Percentiles rank a stretch among this genome's conserved stretches.
These are phyloP conservation scores for Fraxinus dipetala DNA, from an alignment of 305 asterid species.

Conservation along the genomic window DNA sequence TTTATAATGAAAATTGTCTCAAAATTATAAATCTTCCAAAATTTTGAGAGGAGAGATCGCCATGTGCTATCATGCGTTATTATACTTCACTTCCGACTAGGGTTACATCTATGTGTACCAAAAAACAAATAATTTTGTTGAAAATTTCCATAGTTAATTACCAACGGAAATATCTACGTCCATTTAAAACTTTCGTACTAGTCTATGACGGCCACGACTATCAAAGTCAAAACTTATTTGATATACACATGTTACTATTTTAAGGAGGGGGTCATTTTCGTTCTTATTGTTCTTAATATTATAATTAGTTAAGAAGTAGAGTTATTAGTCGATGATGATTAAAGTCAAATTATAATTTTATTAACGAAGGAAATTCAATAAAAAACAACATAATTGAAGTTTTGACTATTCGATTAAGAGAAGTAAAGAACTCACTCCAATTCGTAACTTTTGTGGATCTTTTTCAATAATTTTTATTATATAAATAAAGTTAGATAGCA, in stretches of 20 bases:
- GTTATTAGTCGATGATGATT: neutral
- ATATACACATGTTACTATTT: neutral
- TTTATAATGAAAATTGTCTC: no score
- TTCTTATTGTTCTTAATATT: no score
- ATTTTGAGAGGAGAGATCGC: no score
- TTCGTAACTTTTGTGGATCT: neutral
- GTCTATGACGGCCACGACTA: neutral
- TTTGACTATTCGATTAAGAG: neutral
- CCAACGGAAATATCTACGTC: neutral
- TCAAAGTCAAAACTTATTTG: neutral
- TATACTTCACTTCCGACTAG: no score
- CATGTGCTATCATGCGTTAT: no score
- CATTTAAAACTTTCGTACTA: neutral
- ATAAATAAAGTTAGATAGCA: neutral
- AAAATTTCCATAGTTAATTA: neutral
- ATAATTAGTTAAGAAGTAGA: no score
- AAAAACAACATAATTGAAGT: neutral
- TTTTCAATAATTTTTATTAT: no score
- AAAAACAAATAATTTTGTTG: neutral
- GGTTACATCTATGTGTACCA: neutral
- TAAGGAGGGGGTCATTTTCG: neutral
- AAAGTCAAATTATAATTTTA: neutral
- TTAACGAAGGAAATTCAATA: neutral
- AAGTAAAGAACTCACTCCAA: neutral
- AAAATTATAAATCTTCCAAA: no score